phyloP scores from a whole-genome alignment of 495 filamentous ascomycete genomes.

The Xylaria intraflava region DNA sequence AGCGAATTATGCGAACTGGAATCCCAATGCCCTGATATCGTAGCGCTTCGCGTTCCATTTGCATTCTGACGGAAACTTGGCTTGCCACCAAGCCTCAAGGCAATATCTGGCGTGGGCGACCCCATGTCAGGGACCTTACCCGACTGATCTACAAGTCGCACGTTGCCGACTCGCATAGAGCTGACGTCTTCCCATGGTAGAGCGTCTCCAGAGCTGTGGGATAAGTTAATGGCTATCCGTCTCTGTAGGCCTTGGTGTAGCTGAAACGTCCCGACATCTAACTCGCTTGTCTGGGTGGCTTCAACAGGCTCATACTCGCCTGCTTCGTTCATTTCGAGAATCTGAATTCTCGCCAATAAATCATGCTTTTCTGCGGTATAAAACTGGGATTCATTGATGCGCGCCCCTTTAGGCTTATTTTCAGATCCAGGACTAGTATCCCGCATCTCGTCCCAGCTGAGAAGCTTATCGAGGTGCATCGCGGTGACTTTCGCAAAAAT shows the following conservation, averaged over 20 bases:
- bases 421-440: constrained; percentile 52
- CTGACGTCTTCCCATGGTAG: constrained; percentile 80
- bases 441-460: constrained; percentile 98
- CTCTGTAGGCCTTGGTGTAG: constrained; percentile 93
- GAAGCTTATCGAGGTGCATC: constrained; percentile 94
- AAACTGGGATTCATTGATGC: constrained; percentile 86
- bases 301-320: constrained; percentile 91
- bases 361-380: constrained; percentile 91
- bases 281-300: constrained; percentile 72
- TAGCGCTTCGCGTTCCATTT: constrained; percentile 86
- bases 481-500: constrained; percentile 86
- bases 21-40: constrained; percentile 87
- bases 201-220: constrained; percentile 80
- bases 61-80: constrained; percentile 73
- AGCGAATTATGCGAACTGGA: constrained; percentile 87
- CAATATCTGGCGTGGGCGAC: constrained; percentile 62
- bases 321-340: constrained; percentile 83
- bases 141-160: constrained; percentile 74
- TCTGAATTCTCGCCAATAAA: constrained; percentile 76
- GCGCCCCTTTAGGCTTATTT: constrained; percentile 58
- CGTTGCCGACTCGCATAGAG: constrained; percentile 65
- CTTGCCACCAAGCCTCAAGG: constrained; percentile 65
- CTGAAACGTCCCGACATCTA: constrained; percentile 84
- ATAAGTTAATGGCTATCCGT: constrained; percentile 75
- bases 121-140: constrained; percentile 78